Base-by-base conservation (phyloP, 305 asterid species). In the Rubia balearica region DNA sequence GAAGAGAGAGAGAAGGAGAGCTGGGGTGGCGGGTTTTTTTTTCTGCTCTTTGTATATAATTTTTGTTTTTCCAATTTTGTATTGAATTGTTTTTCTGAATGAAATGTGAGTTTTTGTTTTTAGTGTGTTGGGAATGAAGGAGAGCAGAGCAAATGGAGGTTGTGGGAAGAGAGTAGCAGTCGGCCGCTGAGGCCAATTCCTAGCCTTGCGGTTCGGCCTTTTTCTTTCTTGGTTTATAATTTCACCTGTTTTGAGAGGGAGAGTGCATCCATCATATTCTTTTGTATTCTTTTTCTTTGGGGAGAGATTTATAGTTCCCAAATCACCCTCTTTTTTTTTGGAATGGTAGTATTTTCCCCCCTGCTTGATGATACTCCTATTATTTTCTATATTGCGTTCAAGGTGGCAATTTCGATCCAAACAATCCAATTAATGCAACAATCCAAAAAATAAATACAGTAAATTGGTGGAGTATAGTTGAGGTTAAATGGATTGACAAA, bases 191-290 rank as follows among this genome's bases (percentile, higher is more conserved):
- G 75, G 77, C 80, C 77, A 72, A 46, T 72, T 82, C 89, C 90
- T 76, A 76, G 78, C 86, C 90, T 79, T 72, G 79, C 71, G 90
- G 74, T 73, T 77, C 90, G 88, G 85, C 53, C 36, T 57, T 69
- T 51, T 51, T 51, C 24, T 51, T 70, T 68, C 59, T 67, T 78
- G 87, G 83, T 77, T 73, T 70, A 70, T 61, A 75, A 81, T 68
- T 67, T 21, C 27, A 56, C 57, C 63, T 8, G 0, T 61, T 56
- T 57, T 14, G 40, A 61, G 60, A 49, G n/a, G 59, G 70, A 68
- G 48, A 41, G 48, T 12, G 66, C 76, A 63, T 27, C 30, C 56
- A 49, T 19, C 56, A 49, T 0, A 46, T 46, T 46, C 53, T 46
- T 33, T 33, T 33, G 38, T 33, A 33, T 33, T 33, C 4, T 33